Evolutionary conservation across 106 monocot species (phyloP), one percentile per base, ranked within the genome.

Genomic region (Amphibolis antarctica): DNA sequence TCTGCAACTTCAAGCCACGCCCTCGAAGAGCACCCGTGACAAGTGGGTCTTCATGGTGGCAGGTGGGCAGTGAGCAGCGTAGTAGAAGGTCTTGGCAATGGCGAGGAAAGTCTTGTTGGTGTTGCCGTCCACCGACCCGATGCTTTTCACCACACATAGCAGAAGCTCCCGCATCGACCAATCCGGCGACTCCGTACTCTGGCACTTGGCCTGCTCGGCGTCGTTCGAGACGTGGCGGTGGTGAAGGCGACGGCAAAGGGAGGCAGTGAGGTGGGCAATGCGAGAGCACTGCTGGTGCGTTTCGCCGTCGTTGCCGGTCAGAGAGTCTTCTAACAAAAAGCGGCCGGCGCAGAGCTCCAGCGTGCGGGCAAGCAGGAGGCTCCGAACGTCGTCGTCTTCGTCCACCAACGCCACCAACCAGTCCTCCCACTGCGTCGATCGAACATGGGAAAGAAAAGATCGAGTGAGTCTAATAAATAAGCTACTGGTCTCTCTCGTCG

Each of bases 61-160:
- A 10, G 75, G 46, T 25, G 86, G 47, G 65, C 84, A 87, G 43
- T 70, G 69, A 9, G 87, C 84, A 30, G 60, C 51, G 47, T 92
- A 92, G 66, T 78, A 92, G 64, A 65, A 82, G 77, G 87, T 92
- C 66, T 80, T 92, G 15, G 70, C 80, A 12, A 92, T 73, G 5
- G 27, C 28, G 1, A 92, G 75, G 64, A 87, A 87, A 25, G 92
- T 82, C 55, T 80, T 71, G 67, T 74, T 84, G 25, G 87, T 82
- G 46, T 36, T 45, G n/a, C 20, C 30, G 75, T 51, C 60, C 29
- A 80, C 42, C 47, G 55, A 51, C 28, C 61, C 58, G 12, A 75
- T 72, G 11, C 20, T 58, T 36, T 75, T 66, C 15, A 82, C 66
- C 9, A 76, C 67, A 22, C 46, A 53, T n/a, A 71, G 66, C 10